Evolutionary conservation across 352 stramenopile genomes (phyloP), one percentile per base, ranked within the genome.

Genomic region (Pythium guiyangense): DNA sequence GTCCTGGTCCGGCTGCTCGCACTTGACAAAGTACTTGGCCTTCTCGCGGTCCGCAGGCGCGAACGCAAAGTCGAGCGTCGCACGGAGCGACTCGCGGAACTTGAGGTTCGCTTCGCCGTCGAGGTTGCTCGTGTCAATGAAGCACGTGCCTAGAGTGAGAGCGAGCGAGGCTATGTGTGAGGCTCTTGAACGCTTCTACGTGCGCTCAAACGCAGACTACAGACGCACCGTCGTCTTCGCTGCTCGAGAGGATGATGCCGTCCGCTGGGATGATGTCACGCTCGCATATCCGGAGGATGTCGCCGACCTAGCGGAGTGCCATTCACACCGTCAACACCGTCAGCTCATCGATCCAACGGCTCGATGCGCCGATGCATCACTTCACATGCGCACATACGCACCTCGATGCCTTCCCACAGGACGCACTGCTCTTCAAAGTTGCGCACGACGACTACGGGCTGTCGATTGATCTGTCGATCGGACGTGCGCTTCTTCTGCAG

Each of bases 231-330:
- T 94, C 76, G 6, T 88, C 73, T 56, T 97, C 86, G 42, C 71
- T 88, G 47, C 81, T 91, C 1, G 85, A 74, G 2, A 98, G 67
- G 31, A 98, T 69, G 6, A 98, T 77, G 8, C 97, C 73, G 64
- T 98, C 95, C 0, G 94, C 93, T 4, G 95, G 92, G 46, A 98
- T 90, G 9, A 81, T 64, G 29, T 97, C 86, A 20, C 82, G 67
- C 64, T 98, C 90, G 9, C 70, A 63, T 43, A 98, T 79, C 44
- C 78, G 64, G 27, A 98, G 57, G 34, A 98, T 80, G 49, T 96
- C 83, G 1, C 92, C 93, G 18, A 96, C 82, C 63, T 86, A 60
- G 18, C 2, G 18, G 29, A 6, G 20, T 56, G 14, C 11, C 45
- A 31, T 29, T 22, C n/a, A 35, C 14, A 12, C 14, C 15, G 20